phyloP scores from a whole-genome alignment of 2,329 filamentous ascomycete genomes.

The Trichoderma endophyticum region DNA sequence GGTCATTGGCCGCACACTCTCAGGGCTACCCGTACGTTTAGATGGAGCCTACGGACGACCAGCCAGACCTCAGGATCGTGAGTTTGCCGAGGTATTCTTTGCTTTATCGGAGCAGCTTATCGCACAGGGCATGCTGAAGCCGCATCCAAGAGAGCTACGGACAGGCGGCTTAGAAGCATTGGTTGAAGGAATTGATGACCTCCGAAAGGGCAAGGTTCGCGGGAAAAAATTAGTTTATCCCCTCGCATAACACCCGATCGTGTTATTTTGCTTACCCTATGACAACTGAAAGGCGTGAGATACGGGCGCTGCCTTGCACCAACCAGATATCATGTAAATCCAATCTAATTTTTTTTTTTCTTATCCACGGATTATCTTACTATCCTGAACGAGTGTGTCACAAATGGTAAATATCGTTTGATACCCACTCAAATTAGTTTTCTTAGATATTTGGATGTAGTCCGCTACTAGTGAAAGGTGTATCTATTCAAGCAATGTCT shows the following conservation, averaged over 20 bases:
- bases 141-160: neutral
- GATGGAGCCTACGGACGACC: neutral
- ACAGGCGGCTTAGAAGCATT: neutral
- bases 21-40: neutral
- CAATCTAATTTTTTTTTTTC: neutral
- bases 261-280: neutral
- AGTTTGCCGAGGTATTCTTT: neutral
- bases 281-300: neutral
- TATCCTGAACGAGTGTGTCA: no score
- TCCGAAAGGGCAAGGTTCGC: neutral
- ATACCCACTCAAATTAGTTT: neutral
- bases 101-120: neutral
- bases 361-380: neutral
- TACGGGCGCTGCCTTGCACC: neutral
- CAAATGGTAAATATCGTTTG: neutral
- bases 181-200: neutral
- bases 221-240: neutral
- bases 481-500: no score
- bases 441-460: neutral
- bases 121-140: neutral
- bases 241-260: neutral
- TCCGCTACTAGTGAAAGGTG: rapidly evolving
- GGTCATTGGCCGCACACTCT: neutral
- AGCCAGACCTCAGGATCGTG: neutral
- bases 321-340: neutral